A percentile compares a stretch with the other conserved stretches of the same genome.
These are phyloP conservation scores for Limnomonas spitsbergensis DNA, from an alignment of 139 green algal genomes.

Conservation along the genomic window DNA sequence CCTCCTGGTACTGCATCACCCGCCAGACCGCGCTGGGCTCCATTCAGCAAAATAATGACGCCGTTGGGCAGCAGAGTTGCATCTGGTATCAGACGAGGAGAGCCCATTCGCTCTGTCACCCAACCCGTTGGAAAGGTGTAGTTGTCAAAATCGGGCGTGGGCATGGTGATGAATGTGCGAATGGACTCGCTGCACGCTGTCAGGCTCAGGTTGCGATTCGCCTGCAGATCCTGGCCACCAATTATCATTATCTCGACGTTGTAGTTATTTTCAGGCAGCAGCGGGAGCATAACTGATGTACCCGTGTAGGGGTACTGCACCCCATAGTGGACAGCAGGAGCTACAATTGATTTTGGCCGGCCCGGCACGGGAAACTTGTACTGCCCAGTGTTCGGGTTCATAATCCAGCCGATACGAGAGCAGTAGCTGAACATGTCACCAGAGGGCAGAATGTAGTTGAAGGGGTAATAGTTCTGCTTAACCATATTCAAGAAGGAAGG, in stretches of 20 bases:
- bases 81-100: slow-evolving; percentile 30
- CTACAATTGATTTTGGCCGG: neutral
- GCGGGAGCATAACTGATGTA: slow-evolving; percentile 26
- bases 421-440: slow-evolving; percentile 37
- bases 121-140: slow-evolving; percentile 28
- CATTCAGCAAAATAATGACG: slow-evolving; percentile 30
- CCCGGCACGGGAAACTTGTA: neutral
- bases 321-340: neutral
- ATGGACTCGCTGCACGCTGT: slow-evolving; percentile 15
- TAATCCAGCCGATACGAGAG: slow-evolving; percentile 19
- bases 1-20: slow-evolving; percentile 29
- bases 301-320: slow-evolving; percentile 33
- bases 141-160: slow-evolving; percentile 10
- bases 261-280: slow-evolving; percentile 27
- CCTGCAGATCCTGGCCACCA: slow-evolving; percentile 17
- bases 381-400: slow-evolving; percentile 22
- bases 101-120: slow-evolving; percentile 25
- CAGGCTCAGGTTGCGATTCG: neutral
- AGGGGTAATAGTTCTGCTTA: slow-evolving; percentile 39
- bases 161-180: neutral
- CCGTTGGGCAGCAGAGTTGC: slow-evolving; percentile 39
- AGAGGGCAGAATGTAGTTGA: slow-evolving; percentile 35
- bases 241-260: slow-evolving; percentile 36
- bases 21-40: slow-evolving; percentile 26
- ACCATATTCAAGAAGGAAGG: slow-evolving; percentile 20